Evolutionary conservation across 176 grass and related monocot genomes (phyloP).

Genomic region (Echinochloa phyllopogon): DNA sequence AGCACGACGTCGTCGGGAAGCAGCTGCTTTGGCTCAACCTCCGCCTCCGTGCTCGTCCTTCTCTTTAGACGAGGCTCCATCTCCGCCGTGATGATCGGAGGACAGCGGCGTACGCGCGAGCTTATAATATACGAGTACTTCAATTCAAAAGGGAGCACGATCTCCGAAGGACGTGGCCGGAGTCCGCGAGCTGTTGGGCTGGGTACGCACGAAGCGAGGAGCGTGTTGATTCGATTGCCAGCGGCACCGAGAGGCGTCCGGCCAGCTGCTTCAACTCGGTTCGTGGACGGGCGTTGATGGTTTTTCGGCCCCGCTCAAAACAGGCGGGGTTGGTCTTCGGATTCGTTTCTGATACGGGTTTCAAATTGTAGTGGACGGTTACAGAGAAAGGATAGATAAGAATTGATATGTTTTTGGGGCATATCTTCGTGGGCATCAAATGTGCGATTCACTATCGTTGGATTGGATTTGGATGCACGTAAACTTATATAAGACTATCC

Average conservation of each 20-base stretch:
- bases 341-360: background rate
- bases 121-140: too few species aligned
- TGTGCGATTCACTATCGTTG: background rate
- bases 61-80: background rate
- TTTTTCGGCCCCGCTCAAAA: too few species aligned
- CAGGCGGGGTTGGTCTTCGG: background rate
- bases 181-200: background rate
- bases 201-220: background rate
- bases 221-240: background rate
- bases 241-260: background rate
- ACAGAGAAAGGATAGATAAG: background rate
- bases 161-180: background rate
- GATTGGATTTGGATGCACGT: too few species aligned
- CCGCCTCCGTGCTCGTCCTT: background rate
- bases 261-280: too few species aligned
- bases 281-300: too few species aligned
- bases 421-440: background rate
- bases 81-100: background rate
- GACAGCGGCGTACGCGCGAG: background rate
- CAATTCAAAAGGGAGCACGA: background rate
- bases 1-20: slow-evolving; percentile 33
- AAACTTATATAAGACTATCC: too few species aligned
- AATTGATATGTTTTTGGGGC: background rate
- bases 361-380: background rate
- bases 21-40: background rate